phyloP scores from a whole-genome alignment of 1,284 basidiomycete genomes.

The Sanghuangporus sanghuang region DNA sequence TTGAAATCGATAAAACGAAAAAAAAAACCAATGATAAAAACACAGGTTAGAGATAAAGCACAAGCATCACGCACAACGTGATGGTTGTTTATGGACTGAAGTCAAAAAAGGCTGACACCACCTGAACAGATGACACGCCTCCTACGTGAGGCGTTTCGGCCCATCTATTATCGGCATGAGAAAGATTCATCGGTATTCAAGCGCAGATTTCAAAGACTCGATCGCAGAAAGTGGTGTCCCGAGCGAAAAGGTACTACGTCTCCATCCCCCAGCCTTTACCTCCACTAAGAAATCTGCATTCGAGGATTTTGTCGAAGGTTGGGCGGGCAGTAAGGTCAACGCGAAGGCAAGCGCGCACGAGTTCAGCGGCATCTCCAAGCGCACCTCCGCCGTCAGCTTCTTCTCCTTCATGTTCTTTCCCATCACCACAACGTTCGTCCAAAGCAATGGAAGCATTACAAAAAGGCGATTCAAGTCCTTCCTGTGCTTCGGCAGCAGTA shows the following conservation, averaged over 20 bases:
- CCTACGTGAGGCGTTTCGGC: not conserved
- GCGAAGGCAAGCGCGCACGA: slow-evolving; percentile 76
- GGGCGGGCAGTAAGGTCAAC: slow-evolving; percentile 70
- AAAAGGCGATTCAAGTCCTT: slow-evolving; percentile 71
- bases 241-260: slow-evolving; percentile 18
- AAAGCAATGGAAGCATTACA: slow-evolving; percentile 66
- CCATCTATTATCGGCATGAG: not conserved
- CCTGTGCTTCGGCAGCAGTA: slow-evolving; percentile 79
- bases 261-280: slow-evolving; percentile 51
- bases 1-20: slow-evolving; percentile 5
- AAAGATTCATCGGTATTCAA: not conserved
- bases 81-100: not conserved
- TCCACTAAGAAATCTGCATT: slow-evolving; percentile 74
- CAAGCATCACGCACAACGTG: not conserved
- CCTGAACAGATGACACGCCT: not conserved
- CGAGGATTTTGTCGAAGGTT: slow-evolving; percentile 76
- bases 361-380: slow-evolving; percentile 72
- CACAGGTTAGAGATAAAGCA: not conserved
- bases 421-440: slow-evolving; percentile 71
- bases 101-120: not conserved
- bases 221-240: not conserved
- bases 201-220: not conserved
- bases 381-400: slow-evolving; percentile 78
- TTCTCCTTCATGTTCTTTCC: slow-evolving; percentile 62
- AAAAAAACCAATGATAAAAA: not conserved